Evolutionary conservation across 2,329 filamentous ascomycete species (phyloP).

Genomic region (Colletotrichum karsti): DNA sequence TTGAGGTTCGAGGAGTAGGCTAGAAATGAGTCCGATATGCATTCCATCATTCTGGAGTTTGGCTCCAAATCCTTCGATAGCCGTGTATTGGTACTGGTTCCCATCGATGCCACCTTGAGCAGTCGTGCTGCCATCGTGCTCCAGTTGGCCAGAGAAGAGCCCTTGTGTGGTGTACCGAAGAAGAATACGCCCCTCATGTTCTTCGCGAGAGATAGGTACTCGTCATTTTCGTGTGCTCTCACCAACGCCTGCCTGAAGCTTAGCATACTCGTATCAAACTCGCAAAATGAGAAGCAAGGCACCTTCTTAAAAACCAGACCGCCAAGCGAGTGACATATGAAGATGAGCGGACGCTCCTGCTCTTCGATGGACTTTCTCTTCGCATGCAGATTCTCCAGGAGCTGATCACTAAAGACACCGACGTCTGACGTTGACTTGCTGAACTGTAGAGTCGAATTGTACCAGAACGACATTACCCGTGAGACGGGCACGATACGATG

Average conservation of each 20-base stretch:
- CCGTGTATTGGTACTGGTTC: background rate
- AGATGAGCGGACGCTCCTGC: background rate
- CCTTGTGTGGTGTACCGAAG: conserved; percentile 30
- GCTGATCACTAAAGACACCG: background rate
- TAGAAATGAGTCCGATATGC: background rate
- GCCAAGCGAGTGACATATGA: background rate
- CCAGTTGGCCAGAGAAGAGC: background rate
- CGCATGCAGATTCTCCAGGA: background rate
- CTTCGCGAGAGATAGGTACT: background rate
- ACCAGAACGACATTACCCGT: background rate
- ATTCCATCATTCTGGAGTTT: background rate
- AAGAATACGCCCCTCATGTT: conserved; percentile 30
- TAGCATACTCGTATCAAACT: background rate
- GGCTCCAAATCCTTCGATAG: conserved; percentile 2
- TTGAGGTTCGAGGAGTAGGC: conserved; percentile 23
- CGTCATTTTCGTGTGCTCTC: background rate
- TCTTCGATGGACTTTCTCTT: background rate
- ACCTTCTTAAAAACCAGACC: conserved; percentile 5
- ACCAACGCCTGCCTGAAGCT: background rate
- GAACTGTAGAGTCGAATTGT: conserved; percentile 5
- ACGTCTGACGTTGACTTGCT: conserved; percentile 13
- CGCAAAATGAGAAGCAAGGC: background rate
- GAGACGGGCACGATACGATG: background rate
- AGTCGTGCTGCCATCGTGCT: background rate
- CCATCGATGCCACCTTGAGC: background rate